These are phyloP conservation scores for Neonectria hederae DNA, from an alignment of 2,329 filamentous ascomycete genomes.

Conservation along the genomic window DNA sequence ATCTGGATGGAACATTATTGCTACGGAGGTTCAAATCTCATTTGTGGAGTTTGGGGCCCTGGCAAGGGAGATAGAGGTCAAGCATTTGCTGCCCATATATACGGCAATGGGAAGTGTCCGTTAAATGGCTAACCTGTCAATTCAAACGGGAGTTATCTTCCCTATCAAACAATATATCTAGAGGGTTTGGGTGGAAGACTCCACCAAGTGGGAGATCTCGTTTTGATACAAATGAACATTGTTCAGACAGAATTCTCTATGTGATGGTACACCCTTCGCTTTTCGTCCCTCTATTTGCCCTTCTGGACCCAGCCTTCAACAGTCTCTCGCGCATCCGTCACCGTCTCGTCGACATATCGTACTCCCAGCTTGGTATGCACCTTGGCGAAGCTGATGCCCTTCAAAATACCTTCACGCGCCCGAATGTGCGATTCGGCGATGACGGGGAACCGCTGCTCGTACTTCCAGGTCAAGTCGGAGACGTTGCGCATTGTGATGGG, in stretches of 20 bases:
- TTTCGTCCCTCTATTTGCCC: slow-evolving; percentile 69
- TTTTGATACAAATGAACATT: slow-evolving; percentile 47
- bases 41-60: slow-evolving; percentile 35
- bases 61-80: slow-evolving; percentile 9
- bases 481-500: slow-evolving; percentile 93
- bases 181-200: background rate
- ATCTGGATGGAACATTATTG: slow-evolving; percentile 10
- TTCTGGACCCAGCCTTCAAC: slow-evolving; percentile 93
- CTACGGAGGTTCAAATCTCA: slow-evolving; percentile 21
- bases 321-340: slow-evolving; percentile 76
- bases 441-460: slow-evolving; percentile 87
- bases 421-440: slow-evolving; percentile 83
- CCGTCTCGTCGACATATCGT: slow-evolving; percentile 81
- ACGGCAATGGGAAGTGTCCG: background rate
- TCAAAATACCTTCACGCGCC: slow-evolving; percentile 73
- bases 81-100: slow-evolving; percentile 3
- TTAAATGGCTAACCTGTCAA: slow-evolving; percentile 1
- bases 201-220: background rate
- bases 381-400: slow-evolving; percentile 77
- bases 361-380: slow-evolving; percentile 77
- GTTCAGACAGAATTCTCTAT: slow-evolving; percentile 45
- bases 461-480: slow-evolving; percentile 86
- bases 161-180: slow-evolving; percentile 1
- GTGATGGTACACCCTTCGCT: slow-evolving; percentile 48
- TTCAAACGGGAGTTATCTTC: background rate